phyloP scores from a whole-genome alignment of 495 filamentous ascomycete genomes.

The Penicillium malachiteum region DNA sequence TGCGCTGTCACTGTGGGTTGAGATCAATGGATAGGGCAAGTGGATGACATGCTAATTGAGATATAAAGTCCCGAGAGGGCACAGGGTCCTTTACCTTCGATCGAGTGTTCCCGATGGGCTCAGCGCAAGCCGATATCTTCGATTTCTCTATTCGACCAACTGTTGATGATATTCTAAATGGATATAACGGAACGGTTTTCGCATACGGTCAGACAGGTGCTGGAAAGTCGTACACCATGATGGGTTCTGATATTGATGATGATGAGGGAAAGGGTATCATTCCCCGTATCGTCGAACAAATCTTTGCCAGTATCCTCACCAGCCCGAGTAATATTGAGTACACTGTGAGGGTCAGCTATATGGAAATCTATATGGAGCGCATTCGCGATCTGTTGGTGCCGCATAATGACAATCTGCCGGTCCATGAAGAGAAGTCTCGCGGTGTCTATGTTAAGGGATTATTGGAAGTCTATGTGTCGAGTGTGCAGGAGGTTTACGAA shows the following conservation, averaged over 20 bases:
- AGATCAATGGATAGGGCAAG: neutral
- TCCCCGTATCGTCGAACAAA: constrained; percentile 95
- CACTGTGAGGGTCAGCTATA: constrained; percentile 95
- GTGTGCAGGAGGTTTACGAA: constrained; percentile 93
- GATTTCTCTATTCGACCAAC: constrained; percentile 95
- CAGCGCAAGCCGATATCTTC: constrained; percentile 86
- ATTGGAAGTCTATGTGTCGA: constrained; percentile 92
- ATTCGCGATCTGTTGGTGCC: constrained; percentile 92
- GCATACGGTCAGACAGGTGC: constrained; percentile 98
- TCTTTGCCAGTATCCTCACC: constrained; percentile 89
- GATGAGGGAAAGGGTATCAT: constrained; percentile 88
- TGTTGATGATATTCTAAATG: constrained; percentile 96
- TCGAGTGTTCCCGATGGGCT: constrained; percentile 91
- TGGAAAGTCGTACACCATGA: constrained; percentile 99
- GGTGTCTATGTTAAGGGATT: constrained; percentile 98
- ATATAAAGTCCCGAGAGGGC: constrained; percentile 72
- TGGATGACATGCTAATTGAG: constrained; percentile 10
- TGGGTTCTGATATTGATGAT: constrained; percentile 95
- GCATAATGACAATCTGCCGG: constrained; percentile 91
- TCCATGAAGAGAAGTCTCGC: constrained; percentile 94
- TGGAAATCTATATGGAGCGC: constrained; percentile 99
- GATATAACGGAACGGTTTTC: constrained; percentile 99
- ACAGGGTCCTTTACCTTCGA: constrained; percentile 92
- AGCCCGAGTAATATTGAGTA: constrained; percentile 96
- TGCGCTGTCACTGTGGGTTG: constrained; percentile 73